These are phyloP conservation scores for Byssoonygena ceratinophila DNA, from an alignment of 2,329 filamentous ascomycete genomes.

Conservation along the genomic window DNA sequence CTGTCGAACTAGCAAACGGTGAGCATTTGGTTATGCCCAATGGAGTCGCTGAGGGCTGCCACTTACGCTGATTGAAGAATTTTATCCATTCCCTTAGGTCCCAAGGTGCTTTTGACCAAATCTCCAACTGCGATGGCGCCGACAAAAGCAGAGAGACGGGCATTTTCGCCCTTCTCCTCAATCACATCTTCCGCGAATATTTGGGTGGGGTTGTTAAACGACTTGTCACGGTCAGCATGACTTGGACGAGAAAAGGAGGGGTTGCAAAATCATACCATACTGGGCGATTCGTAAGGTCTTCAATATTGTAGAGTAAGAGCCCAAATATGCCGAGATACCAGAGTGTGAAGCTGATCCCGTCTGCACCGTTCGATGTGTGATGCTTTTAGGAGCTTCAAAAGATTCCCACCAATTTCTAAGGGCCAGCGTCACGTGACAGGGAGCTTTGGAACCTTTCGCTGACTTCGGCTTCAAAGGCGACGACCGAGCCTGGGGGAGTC, in stretches of 20 bases:
- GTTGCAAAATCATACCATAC: slow-evolving; percentile 13
- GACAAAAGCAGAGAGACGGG: slow-evolving; percentile 93
- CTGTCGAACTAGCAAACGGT: slow-evolving; percentile 58
- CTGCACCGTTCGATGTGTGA: neutral
- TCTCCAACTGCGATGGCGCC: slow-evolving; percentile 97
- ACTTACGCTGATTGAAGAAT: slow-evolving; percentile 82
- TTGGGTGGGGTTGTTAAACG: slow-evolving; percentile 67
- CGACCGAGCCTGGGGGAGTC: no score
- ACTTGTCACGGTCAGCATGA: slow-evolving; percentile 15
- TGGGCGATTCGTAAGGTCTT: neutral
- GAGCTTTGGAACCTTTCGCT: no score
- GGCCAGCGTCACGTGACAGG: neutral
- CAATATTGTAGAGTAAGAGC: neutral
- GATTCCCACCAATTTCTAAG: neutral
- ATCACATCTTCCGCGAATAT: slow-evolving; percentile 96
- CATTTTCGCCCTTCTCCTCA: slow-evolving; percentile 98
- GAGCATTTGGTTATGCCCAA: neutral
- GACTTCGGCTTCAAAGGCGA: no score
- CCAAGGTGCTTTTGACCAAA: slow-evolving; percentile 91
- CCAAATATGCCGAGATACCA: neutral
- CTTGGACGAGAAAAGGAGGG: neutral
- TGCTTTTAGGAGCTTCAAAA: neutral
- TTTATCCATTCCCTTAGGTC: slow-evolving; percentile 98
- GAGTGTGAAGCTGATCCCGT: neutral
- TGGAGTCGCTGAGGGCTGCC: neutral